A percentile compares a stretch with the other conserved stretches of the same genome.
phyloP scores from a whole-genome alignment of 1,284 basidiomycete genomes.

The Vanrija pseudolonga region DNA sequence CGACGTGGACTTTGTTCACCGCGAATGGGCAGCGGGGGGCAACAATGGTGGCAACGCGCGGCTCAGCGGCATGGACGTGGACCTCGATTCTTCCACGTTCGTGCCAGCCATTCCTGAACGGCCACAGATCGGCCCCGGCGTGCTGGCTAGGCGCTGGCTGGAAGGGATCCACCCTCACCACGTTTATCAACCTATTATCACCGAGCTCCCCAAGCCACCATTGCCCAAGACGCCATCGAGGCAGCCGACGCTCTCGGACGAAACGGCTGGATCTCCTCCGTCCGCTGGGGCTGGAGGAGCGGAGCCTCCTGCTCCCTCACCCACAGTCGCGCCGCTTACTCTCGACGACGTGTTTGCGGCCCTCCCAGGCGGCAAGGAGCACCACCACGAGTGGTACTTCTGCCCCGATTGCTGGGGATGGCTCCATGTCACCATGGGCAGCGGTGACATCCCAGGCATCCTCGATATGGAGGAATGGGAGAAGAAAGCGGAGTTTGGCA shows the following conservation, averaged over 20 bases:
- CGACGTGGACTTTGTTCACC: too few species aligned
- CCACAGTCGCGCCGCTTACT: constrained; percentile 2
- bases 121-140: constrained; percentile 37
- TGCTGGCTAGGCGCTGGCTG: constrained; percentile 26
- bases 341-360: constrained; percentile 30
- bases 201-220: constrained; percentile 21
- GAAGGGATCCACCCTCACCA: constrained; percentile 31
- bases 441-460: constrained; percentile 5
- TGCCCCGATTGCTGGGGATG: constrained; percentile 41
- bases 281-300: background rate
- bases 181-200: constrained; percentile 29
- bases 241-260: background rate
- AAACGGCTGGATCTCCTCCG: background rate
- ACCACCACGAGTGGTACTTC: constrained; percentile 38
- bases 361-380: constrained; percentile 28
- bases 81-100: background rate
- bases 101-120: constrained; percentile 8
- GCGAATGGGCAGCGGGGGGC: too few species aligned
- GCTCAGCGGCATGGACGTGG: constrained; percentile 20
- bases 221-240: background rate
- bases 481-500: background rate
- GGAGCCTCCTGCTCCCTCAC: background rate
- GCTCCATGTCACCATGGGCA: constrained; percentile 25
- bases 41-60: too few species aligned
- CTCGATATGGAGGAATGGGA: constrained; percentile 27